Evolutionary conservation across 768 basidiomycete genomes (phyloP), one percentile per base, ranked within the genome.

Genomic region (Calocybe gangraenosa): DNA sequence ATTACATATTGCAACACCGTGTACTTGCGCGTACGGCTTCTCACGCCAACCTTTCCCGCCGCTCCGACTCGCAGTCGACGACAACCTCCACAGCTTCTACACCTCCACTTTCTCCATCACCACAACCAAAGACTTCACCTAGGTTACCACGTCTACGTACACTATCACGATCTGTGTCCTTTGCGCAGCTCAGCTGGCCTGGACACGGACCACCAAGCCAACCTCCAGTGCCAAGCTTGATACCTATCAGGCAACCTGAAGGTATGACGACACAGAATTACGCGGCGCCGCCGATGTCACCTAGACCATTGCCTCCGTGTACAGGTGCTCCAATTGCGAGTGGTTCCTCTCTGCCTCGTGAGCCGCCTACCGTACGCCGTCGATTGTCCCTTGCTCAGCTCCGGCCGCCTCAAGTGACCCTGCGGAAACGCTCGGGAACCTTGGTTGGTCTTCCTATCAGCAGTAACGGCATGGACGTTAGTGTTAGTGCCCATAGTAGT

Each of bases 351-450:
- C 46, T 32, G 36, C 15, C 44, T 6, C 51, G 22, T 18, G 34
- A 41, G 13, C 44, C 9, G 13, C 51, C 56, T 1, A 45, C 53
- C 7, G 56, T 65, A 15, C 37, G 54, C 7, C 60, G 61, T 25
- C 50, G 60, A 3, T 45, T 55, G 14, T 66, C 63, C 15, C 52
- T 53, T 22, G 61, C 58, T 2, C 64, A 60, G 20, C 51, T 59
- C 6, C 17, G 14, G 17, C 34, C 13, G 15, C 57, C 64, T 19
- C 55, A 58, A 37, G 47, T 57, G 6, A 47, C 51, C 34, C 54
- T 57, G 34, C 57, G 65, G 22, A 65, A 61, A 39, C 60, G 65
- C 19, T 62, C 66, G 1, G 64, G 64, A 37, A 69, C 62, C 19
- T 54, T 63, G 31, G 47, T 64, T n/a, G 58, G 56, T 7, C 50